Evolutionary conservation across 805 yeast species (phyloP), one percentile per base, ranked within the genome.

Genomic region (Candida caryicola): DNA sequence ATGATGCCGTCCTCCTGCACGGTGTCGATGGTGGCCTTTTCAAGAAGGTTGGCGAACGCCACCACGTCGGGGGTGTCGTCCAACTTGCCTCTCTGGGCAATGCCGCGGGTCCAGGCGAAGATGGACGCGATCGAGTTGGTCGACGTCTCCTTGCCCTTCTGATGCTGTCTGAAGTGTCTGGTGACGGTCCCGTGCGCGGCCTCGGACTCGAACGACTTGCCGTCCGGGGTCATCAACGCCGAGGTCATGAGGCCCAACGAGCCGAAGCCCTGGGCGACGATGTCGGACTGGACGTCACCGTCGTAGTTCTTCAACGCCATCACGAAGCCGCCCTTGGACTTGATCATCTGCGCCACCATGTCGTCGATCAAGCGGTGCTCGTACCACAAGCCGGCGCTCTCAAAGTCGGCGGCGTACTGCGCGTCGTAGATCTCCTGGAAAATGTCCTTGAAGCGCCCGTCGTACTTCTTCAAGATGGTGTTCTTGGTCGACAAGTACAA

Each of bases 111-210:
- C 93, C 93, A 85, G 21, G 93, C 93, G 52, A 83, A 85, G 41
- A 85, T 85, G 14, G 89, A 82, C 4, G 93, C 93, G 61, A 85
- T 85, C 5, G 93, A 84, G 66, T 85, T 85, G 38, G 93, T 85
- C 4, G 90, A 82, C 6, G 93, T 85, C 59, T 82, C 87, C 57
- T 83, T 81, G 45, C 91, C 91, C 55, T 78, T 78, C 64, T 85
- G 91, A 52, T 81, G 79, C 62, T 79, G 85, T 76, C 91, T 81
- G 68, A 70, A 85, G 58, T 85, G 93, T 76, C 93, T 81, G 23
- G 93, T 85, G 46, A 85, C 93, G 13, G 93, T 85, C 52, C 93
- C 93, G 55, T 85, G 93, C 23, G 93, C 93, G 43, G 91, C 91
- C 62, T 85, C 93, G 43, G 85, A 73, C 68, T 85, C 93, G 51